Evolutionary conservation across 1,139 yeast genomes (phyloP), one percentile per base, ranked within the genome.

Genomic region (Yueomyces sp.): DNA sequence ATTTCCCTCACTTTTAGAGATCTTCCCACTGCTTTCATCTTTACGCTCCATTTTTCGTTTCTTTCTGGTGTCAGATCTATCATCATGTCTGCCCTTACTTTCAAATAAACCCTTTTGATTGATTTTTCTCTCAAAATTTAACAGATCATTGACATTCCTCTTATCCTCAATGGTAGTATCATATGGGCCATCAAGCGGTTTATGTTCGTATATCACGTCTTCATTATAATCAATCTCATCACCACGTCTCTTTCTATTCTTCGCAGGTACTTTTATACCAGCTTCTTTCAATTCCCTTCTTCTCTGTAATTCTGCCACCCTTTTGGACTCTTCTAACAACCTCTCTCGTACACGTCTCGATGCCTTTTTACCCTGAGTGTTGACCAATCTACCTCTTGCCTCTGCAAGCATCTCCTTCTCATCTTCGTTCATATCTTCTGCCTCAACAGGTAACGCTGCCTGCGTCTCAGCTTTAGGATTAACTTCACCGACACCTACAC

Each of bases 301-400:
- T 53, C 81, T 83, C 53, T 87, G 95, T 12, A 89, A 59, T 45
- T 81, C 65, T 0, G 96, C 86, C 26, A 86, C 69, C 37, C 95
- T 66, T 53, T 77, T 74, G 45, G 84, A 79, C 55, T 82, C 89
- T 41, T 79, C 84, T 31, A 78, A 58, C 75, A 86, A 73, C 44
- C 93, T 68, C 56, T 91, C 98, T 44, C 98, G 69, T 3, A 83
- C 86, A 57, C 89, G 85, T 47, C 98, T 66, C 48, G 87, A 84
- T 1, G 97, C 97, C 63, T 91, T 91, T 54, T 89, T 87, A 48
- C 98, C 98, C 59, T 83, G 91, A 0, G 96, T 89, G 54, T 86
- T 89, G 7, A 95, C 86, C 50, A 91, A 66, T 52, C 98, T 73
- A 1, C 96, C 95, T 43, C 83, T 74, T 0, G 98, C 97, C 57